Evolutionary conservation across 2,329 filamentous ascomycete genomes (phyloP).

Genomic region (Sporothrix dimorphospora): DNA sequence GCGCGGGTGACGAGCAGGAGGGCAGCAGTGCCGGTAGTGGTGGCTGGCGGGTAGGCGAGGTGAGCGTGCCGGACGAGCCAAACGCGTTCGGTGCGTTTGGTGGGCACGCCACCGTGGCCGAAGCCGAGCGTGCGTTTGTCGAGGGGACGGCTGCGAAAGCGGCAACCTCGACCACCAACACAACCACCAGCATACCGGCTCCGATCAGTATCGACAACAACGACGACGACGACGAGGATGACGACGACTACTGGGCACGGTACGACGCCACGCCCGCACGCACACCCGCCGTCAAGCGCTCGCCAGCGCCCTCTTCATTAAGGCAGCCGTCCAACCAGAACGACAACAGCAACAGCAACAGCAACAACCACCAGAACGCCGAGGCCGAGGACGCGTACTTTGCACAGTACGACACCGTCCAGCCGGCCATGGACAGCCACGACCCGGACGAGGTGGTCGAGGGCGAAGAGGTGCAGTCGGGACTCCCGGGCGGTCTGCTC

Average conservation of each 20-base stretch:
- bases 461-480: constrained; percentile 43
- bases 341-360: constrained; percentile 33
- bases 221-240: constrained; percentile 62
- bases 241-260: constrained; percentile 79
- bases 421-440: constrained; percentile 79
- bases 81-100: constrained; percentile 59
- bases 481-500: background rate
- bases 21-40: constrained; percentile 52
- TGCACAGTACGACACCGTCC: constrained; percentile 74
- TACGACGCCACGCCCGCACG: constrained; percentile 66
- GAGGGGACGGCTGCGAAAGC: background rate
- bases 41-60: constrained; percentile 74
- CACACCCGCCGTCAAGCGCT: constrained; percentile 64
- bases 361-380: constrained; percentile 34
- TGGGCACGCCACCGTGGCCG: constrained; percentile 55
- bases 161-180: constrained; percentile 32
- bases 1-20: constrained; percentile 66
- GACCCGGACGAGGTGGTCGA: constrained; percentile 69
- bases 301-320: constrained; percentile 58
- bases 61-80: constrained; percentile 61
- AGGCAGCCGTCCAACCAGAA: constrained; percentile 28
- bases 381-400: constrained; percentile 72
- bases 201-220: too few relatives aligned
- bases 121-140: constrained; percentile 63
- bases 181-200: constrained; percentile 50